Conservation (phyloP, 2,329 filamentous ascomycete species). For the Thermothelomyces thermophilus region DNA sequence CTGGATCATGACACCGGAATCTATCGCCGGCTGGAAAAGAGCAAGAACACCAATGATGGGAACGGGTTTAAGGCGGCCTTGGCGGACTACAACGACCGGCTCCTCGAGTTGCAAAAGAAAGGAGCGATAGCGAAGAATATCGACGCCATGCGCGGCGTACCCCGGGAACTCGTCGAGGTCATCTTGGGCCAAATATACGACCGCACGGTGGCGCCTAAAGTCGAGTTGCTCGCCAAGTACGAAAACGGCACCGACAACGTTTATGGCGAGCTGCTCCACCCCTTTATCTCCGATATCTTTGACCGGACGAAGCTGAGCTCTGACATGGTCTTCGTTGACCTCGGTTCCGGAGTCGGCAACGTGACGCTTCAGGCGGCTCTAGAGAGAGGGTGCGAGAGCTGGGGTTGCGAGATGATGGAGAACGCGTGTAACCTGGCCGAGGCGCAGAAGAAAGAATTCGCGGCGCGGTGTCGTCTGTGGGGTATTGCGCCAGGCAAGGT, state of each 20-base stretch:
- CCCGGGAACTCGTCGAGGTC: constrained; percentile 66
- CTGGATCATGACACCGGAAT: constrained; percentile 67
- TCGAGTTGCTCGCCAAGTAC: constrained; percentile 77
- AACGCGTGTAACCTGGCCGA: constrained; percentile 80
- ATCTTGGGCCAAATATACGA: constrained; percentile 86
- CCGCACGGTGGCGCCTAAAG: constrained; percentile 82
- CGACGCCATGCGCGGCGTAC: constrained; percentile 60
- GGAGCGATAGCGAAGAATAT: constrained; percentile 69
- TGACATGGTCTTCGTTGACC: constrained; percentile 82
- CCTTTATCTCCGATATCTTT: constrained; percentile 78
- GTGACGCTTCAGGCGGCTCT: constrained; percentile 90
- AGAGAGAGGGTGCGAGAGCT: constrained; percentile 88
- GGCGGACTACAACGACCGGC: constrained; percentile 66
- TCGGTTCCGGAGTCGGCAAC: constrained; percentile 94
- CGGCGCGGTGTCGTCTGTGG: constrained; percentile 81
- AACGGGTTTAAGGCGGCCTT: constrained; percentile 67
- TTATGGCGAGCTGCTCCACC: constrained; percentile 85
- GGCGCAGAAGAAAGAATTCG: constrained; percentile 75
- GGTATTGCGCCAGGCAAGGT: constrained; percentile 73
- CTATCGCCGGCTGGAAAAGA: constrained; percentile 67
- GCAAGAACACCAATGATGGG: constrained; percentile 56
- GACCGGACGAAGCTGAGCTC: constrained; percentile 71
- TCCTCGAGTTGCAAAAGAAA: constrained; percentile 59
- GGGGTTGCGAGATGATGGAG: constrained; percentile 94
- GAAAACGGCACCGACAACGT: constrained; percentile 88